A percentile compares a stretch with the other conserved stretches of the same genome.
These are phyloP conservation scores for Orbilia brochopaga DNA, from an alignment of 2,329 filamentous ascomycete genomes.

Conservation along the genomic window DNA sequence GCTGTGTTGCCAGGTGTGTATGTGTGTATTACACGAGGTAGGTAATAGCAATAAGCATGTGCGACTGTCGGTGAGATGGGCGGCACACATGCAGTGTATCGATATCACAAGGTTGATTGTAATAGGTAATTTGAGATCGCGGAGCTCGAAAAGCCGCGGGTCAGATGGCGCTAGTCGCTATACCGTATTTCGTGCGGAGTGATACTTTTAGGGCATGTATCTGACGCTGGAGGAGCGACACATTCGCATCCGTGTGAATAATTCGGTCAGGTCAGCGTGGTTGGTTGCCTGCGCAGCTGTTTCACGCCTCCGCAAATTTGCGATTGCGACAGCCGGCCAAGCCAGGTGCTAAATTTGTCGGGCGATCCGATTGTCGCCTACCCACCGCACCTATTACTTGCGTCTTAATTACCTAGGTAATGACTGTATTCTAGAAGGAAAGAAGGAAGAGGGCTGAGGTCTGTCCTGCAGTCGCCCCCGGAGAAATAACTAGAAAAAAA, in stretches of 20 bases:
- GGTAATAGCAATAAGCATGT: not conserved
- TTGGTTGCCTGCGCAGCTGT: constrained; percentile 12
- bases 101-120: constrained; percentile 10
- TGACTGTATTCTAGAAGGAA: constrained; percentile 22
- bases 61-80: not conserved
- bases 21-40: constrained; percentile 5
- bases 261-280: constrained; percentile 1
- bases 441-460: constrained; percentile 14
- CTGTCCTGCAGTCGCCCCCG: not conserved
- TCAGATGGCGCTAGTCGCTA: constrained; percentile 3
- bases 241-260: no score
- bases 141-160: constrained; percentile 11
- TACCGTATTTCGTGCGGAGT: no score
- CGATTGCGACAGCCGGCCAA: constrained; percentile 22
- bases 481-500: not conserved
- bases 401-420: no score
- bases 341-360: constrained; percentile 45
- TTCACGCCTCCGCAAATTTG: constrained; percentile 43
- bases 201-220: no score
- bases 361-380: constrained; percentile 30
- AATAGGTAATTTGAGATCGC: constrained; percentile 26
- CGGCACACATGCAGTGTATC: not conserved
- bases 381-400: no score
- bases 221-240: no score
- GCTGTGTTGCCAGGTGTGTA: no score